Conservation (phyloP, 805 yeast genomes). For the Saturnispora bothae region DNA sequence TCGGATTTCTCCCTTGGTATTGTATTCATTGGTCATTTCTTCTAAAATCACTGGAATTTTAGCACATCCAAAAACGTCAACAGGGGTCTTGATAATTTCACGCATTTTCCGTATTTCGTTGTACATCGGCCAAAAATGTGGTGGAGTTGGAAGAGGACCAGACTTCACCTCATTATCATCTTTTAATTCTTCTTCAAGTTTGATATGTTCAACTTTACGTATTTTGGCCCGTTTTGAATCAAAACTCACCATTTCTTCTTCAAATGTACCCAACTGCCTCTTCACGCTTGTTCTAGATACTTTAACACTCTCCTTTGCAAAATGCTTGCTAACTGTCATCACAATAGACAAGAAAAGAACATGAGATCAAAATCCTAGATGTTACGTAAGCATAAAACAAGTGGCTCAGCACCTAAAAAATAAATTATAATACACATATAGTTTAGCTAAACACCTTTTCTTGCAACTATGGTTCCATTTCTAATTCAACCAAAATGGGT, state of each 20-base stretch:
- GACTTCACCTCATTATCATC: neutral
- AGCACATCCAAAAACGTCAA: conserved; percentile 83
- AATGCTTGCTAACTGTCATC: conserved; percentile 13
- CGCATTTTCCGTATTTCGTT: conserved; percentile 60
- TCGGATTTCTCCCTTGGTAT: conserved; percentile 4
- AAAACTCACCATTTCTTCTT: conserved; percentile 7
- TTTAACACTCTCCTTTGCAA: conserved; percentile 1
- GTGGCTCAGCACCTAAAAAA: no score
- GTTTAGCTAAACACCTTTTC: no score
- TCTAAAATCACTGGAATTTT: conserved; percentile 38
- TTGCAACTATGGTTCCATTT: conserved; percentile 8
- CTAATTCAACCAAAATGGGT: conserved; percentile 23
- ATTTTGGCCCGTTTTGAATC: conserved; percentile 4
- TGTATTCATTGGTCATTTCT: conserved; percentile 15
- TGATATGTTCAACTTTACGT: conserved; percentile 9
- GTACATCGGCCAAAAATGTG: conserved; percentile 45
- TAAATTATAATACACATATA: no score
- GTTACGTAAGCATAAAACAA: no score
- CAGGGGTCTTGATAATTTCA: conserved; percentile 60
- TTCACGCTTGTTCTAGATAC: neutral
- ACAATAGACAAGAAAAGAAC: neutral
- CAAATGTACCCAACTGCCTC: conserved; percentile 5
- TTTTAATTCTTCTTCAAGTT: conserved; percentile 5
- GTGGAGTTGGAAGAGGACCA: conserved; percentile 12
- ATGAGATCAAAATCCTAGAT: neutral